Evolutionary conservation across 768 basidiomycete species (phyloP).

Genomic region (Panellus pusillus): DNA sequence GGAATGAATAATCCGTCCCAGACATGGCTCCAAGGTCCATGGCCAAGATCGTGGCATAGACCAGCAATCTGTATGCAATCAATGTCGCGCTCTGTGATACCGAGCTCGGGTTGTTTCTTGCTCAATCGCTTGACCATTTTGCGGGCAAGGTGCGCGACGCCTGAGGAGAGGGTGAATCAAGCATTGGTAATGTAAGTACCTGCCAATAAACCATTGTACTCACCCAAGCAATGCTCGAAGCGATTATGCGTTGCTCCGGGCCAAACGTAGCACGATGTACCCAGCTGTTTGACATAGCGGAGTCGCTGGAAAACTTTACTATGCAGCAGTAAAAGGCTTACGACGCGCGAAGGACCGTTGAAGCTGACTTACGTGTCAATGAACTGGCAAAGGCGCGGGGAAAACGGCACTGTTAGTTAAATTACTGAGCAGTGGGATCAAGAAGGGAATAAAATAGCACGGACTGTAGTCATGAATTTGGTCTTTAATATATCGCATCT

Average conservation of each 20-base stretch:
- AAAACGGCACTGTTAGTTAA: not conserved
- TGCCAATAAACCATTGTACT: slow-evolving; percentile 12
- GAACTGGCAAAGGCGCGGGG: slow-evolving; percentile 5
- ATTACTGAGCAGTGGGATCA: not conserved
- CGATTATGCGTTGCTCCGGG: slow-evolving; percentile 77
- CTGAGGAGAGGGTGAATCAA: slow-evolving; percentile 36
- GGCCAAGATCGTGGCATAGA: slow-evolving; percentile 82
- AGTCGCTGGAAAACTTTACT: slow-evolving; percentile 68
- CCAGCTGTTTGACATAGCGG: slow-evolving; percentile 77
- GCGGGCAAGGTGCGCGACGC: slow-evolving; percentile 73
- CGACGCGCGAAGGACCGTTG: not conserved
- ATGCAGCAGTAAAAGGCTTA: not conserved
- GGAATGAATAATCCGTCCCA: slow-evolving; percentile 81
- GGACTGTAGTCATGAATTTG: slow-evolving; percentile 38
- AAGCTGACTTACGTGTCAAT: slow-evolving; percentile 4
- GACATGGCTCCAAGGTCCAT: slow-evolving; percentile 85
- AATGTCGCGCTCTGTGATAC: slow-evolving; percentile 70
- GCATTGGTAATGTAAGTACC: not conserved
- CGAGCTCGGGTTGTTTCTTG: slow-evolving; percentile 56
- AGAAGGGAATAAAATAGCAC: slow-evolving; percentile 5
- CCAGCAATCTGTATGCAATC: slow-evolving; percentile 79
- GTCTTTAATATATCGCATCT: slow-evolving; percentile 32
- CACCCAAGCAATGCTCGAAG: slow-evolving; percentile 84
- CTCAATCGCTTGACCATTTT: slow-evolving; percentile 59
- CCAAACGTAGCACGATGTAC: slow-evolving; percentile 75